These are phyloP conservation scores for Piloderma croceum DNA, from an alignment of 768 basidiomycete genomes.

Conservation along the genomic window DNA sequence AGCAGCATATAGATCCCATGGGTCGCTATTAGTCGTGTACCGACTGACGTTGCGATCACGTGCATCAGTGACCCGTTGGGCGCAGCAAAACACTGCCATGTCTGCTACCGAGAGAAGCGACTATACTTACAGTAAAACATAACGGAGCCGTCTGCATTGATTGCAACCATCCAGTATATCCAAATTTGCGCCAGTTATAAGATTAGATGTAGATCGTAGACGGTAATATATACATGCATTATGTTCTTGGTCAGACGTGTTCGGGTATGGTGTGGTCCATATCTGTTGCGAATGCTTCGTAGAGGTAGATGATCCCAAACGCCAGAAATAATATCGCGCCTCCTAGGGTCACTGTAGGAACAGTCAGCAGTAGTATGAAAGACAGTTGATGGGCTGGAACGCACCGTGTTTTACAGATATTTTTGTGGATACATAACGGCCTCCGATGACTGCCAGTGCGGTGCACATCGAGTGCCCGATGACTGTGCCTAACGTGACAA, in stretches of 20 bases:
- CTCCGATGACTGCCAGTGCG: slow-evolving; percentile 86
- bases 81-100: no score
- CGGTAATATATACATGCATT: no score
- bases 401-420: slow-evolving; percentile 92
- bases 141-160: no score
- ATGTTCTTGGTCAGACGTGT: slow-evolving; percentile 3
- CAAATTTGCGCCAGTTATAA: no score
- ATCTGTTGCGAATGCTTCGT: slow-evolving; percentile 44
- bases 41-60: no score
- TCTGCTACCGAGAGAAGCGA: no score
- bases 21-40: no score
- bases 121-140: no score
- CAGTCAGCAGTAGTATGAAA: background rate
- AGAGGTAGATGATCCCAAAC: slow-evolving; percentile 76
- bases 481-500: slow-evolving; percentile 87
- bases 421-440: slow-evolving; percentile 87
- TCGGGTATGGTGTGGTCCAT: slow-evolving; percentile 14
- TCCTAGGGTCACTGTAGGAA: slow-evolving; percentile 70
- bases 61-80: no score
- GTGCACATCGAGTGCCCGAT: slow-evolving; percentile 87
- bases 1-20: no score
- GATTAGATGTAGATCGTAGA: no score
- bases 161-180: no score
- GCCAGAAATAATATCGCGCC: slow-evolving; percentile 80
- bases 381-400: slow-evolving; percentile 21